Evolutionary conservation across 768 basidiomycete species (phyloP), one percentile per base, ranked within the genome.

Genomic region (Termitomyces sp.): DNA sequence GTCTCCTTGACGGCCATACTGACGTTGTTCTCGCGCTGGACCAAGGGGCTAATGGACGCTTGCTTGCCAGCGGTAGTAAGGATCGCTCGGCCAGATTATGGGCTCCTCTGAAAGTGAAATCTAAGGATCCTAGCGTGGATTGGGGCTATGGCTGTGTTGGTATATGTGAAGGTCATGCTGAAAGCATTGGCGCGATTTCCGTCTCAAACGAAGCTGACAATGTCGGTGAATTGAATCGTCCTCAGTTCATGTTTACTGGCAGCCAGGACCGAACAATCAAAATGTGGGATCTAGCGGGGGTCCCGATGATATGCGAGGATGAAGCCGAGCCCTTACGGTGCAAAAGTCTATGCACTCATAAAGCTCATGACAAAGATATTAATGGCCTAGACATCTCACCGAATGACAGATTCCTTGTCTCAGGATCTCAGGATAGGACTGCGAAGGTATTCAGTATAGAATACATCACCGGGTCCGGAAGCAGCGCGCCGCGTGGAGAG

Each of bases 331-430:
- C 73, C 24, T 54, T 76, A 34, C 85, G 82, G 58, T 88, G 88
- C 68, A 85, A 82, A 67, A 93, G 93, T 61, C 76, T 98, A 34
- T 81, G 82, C 34, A 98, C 97, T 13, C 83, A 88, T 50, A 91
- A 89, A 69, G 93, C 95, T 13, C 97, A 98, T 72, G 97, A 98
- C 55, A 98, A 98, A 75, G 97, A 98, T 72, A 98, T 99, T 75
- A 99, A 99, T 71, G 86, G 95, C 56, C 80, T 99, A 40, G 97
- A 98, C 70, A 79, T 98, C 16, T 79, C 96, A 3, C 95, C 93
- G 5, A 93, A 96, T 68, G 93, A 97, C 70, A 80, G 79, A 59
- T 73, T 95, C 57, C 82, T 98, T 45, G 96, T 87, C 9, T 96
- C 95, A 3, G 97, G 94, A 22, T 97, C 95, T 20, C 97, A 98